Percentiles rank a stretch among this genome's conserved stretches.
phyloP scores from a whole-genome alignment of 2,329 filamentous ascomycete species.

The Dactylellina sp. region DNA sequence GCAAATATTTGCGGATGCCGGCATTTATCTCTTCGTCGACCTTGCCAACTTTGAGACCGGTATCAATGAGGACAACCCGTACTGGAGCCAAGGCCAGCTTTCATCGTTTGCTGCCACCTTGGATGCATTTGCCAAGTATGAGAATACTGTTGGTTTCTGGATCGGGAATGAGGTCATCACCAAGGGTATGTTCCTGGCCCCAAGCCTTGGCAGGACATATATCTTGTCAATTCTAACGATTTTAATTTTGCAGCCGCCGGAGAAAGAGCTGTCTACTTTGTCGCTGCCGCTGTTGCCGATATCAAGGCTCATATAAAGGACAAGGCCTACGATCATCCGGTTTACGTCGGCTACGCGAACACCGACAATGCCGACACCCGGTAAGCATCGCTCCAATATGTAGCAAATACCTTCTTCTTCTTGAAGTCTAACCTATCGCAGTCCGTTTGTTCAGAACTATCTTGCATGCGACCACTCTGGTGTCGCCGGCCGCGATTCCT shows the following conservation, averaged over 20 bases:
- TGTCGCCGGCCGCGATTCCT: constrained; percentile 67
- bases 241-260: constrained; percentile 64
- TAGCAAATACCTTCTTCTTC: neutral
- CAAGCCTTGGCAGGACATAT: neutral
- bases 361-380: constrained; percentile 80
- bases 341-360: constrained; percentile 88
- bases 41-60: constrained; percentile 34
- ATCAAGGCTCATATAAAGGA: constrained; percentile 82
- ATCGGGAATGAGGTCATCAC: constrained; percentile 90
- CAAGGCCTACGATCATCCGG: constrained; percentile 77
- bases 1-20: constrained; percentile 79
- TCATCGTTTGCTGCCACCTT: constrained; percentile 77
- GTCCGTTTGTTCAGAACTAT: constrained; percentile 75
- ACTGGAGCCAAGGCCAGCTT: constrained; percentile 79
- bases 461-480: constrained; percentile 79
- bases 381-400: constrained; percentile 9
- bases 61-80: constrained; percentile 67
- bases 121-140: constrained; percentile 80
- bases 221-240: neutral
- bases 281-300: constrained; percentile 84
- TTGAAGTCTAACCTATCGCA: constrained; percentile 3
- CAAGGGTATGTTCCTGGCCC: constrained; percentile 59
- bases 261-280: constrained; percentile 77
- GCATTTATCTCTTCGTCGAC: constrained; percentile 87
- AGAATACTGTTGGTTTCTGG: constrained; percentile 86